phyloP scores from a whole-genome alignment of 148 eudicot genomes.

The Suaeda aralocaspica region DNA sequence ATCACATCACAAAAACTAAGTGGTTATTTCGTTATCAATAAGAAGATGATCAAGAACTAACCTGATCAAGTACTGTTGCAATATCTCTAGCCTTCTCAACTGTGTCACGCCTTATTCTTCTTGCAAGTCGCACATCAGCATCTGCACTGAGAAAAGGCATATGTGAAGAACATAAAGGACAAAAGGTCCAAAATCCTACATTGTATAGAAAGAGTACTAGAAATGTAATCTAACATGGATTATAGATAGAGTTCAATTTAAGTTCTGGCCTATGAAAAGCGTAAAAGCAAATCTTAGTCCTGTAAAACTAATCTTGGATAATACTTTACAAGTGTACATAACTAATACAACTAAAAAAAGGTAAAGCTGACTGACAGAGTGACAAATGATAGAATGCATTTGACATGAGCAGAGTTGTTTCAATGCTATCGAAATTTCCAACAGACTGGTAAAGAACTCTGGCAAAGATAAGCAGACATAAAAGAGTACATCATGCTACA shows the following conservation, averaged over 20 bases:
- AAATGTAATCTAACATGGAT: neutral
- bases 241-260: neutral
- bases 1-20: neutral
- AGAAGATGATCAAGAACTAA: constrained; percentile 19
- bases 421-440: neutral
- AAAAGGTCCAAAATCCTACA: constrained; percentile 9
- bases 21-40: neutral
- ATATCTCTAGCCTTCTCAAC: constrained; percentile 79
- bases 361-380: neutral
- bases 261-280: neutral
- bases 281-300: neutral
- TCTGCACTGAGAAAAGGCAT: constrained; percentile 57
- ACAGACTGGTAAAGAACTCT: neutral
- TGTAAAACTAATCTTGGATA: neutral
- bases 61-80: constrained; percentile 80
- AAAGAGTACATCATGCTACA: neutral
- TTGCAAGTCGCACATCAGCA: constrained; percentile 92
- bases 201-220: neutral
- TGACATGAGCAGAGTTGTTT: neutral
- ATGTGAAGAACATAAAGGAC: constrained; percentile 33
- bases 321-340: neutral
- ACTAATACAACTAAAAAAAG: neutral
- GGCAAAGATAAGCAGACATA: neutral
- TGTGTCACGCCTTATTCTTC: constrained; percentile 91
- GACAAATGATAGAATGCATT: neutral